These are phyloP conservation scores for Quercus alba DNA, from an alignment of 306 rosid species.

Conservation along the genomic window DNA sequence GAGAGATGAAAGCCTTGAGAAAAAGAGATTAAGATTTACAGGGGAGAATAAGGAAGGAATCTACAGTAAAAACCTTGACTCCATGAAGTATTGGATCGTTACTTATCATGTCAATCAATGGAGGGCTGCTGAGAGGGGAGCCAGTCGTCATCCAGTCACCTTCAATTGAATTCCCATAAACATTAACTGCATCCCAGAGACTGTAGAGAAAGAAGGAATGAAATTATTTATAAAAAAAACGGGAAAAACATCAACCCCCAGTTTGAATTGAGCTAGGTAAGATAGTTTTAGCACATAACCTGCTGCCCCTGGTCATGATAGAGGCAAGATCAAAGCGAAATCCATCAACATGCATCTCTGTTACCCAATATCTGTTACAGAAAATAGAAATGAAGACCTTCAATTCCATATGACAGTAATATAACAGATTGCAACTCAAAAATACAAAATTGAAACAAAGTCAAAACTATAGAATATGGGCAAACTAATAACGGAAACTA, in stretches of 20 bases:
- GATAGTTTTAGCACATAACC: slow-evolving; percentile 42
- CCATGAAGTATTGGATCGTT: slow-evolving; percentile 81
- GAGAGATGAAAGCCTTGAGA: neutral
- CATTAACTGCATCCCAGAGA: slow-evolving; percentile 79
- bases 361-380: slow-evolving; percentile 84
- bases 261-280: slow-evolving; percentile 11
- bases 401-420: slow-evolving; percentile 17
- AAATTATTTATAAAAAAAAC: slow-evolving; percentile 12
- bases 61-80: slow-evolving; percentile 69
- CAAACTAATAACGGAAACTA: neutral
- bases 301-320: slow-evolving; percentile 90
- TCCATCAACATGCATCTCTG: slow-evolving; percentile 97
- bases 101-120: slow-evolving; percentile 86
- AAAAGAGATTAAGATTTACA: slow-evolving; percentile 3
- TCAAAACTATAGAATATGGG: slow-evolving; percentile 9
- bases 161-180: slow-evolving; percentile 67
- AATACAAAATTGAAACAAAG: slow-evolving; percentile 9
- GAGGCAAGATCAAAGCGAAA: slow-evolving; percentile 99
- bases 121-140: slow-evolving; percentile 81
- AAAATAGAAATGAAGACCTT: slow-evolving; percentile 21
- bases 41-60: slow-evolving; percentile 10
- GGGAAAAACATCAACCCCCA: slow-evolving; percentile 14
- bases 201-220: slow-evolving; percentile 43
- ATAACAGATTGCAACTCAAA: slow-evolving; percentile 4
- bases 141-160: slow-evolving; percentile 73